phyloP scores from a whole-genome alignment of 768 basidiomycete species.

The Atractiella rhizophila region DNA sequence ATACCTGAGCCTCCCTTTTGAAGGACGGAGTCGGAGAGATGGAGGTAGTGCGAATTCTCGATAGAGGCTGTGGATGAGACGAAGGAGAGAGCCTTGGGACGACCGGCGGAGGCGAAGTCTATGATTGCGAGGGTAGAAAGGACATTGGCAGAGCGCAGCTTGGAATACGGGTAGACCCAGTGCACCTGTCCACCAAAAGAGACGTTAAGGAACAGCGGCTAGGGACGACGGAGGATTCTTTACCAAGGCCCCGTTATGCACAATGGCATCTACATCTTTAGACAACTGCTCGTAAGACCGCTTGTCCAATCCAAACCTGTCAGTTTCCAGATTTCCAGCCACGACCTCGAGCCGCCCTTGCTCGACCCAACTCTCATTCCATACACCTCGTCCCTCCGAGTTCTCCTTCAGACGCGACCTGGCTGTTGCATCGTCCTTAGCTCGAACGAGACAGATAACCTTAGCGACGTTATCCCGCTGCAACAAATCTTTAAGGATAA shows the following conservation, averaged over 20 bases:
- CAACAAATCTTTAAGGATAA: constrained; percentile 59
- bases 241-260: constrained; percentile 95
- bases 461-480: constrained; percentile 39
- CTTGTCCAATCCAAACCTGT: constrained; percentile 43
- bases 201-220: constrained; percentile 1
- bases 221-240: too few relatives aligned
- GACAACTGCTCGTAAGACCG: constrained; percentile 42
- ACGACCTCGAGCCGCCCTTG: constrained; percentile 49
- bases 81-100: constrained; percentile 59
- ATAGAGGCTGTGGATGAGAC: constrained; percentile 89
- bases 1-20: constrained; percentile 34
- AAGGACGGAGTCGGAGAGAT: constrained; percentile 46
- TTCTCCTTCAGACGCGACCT: constrained; percentile 43
- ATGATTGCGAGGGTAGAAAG: constrained; percentile 62
- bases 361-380: constrained; percentile 60
- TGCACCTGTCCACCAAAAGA: constrained; percentile 41
- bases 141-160: constrained; percentile 76
- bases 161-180: constrained; percentile 96
- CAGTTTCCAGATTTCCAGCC: constrained; percentile 53
- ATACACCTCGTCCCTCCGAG: constrained; percentile 53
- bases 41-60: constrained; percentile 72
- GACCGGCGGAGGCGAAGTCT: constrained; percentile 34
- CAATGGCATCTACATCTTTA: constrained; percentile 46
- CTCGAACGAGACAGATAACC: constrained; percentile 79
- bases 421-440: constrained; percentile 35